Base-by-base conservation (phyloP, 306 rosid genomes). In the Quercus berberidifolia region DNA sequence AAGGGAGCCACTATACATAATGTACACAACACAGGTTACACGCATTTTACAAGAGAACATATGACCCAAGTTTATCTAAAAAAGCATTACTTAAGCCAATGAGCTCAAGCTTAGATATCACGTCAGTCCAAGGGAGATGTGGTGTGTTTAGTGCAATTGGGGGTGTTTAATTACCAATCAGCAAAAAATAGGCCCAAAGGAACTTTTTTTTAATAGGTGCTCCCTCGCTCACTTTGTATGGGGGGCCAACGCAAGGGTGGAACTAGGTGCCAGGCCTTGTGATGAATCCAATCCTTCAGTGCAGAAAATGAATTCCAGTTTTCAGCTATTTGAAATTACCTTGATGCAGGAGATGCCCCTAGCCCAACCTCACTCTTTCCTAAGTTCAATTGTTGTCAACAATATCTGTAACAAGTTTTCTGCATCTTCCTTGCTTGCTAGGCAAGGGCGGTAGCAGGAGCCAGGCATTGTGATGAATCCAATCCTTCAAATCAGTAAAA, bases 391-490 rank as follows among this genome's bases (percentile, higher is more conserved):
- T 28, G 91, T 71, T 26, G 90, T 86, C 74, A 86, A 69, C 79
- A 92, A 80, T 79, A 81, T 75, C 79, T 83, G 86, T 43, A 95
- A 80, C 33, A 95, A 89, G 78, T 79, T 85, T 65, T 83, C 76
- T 9, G 93, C 98, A 74, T 92, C 94, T 86, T 90, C 90, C 56
- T 79, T 58, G 41, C 41, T 35, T 35, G 85, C 80, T 31, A 95
- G 88, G 17, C 54, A 49, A 49, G 5, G 54, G 54, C 1, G 5
- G 17, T 33, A 67, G 71, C 51, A 33, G 52, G 28, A 6, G 17
- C 26, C 18, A 67, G 26, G 72, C 52, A 52, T 67, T 67, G 18
- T 0, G 9, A 35, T 35, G 52, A 71, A n/a, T 78, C 26, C 55
- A 59, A 4, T 71, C 33, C 69, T 76, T 64, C 52, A 55, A 59